phyloP scores from a whole-genome alignment of 345 rosid species.

The Gynandropsis gynandra region DNA sequence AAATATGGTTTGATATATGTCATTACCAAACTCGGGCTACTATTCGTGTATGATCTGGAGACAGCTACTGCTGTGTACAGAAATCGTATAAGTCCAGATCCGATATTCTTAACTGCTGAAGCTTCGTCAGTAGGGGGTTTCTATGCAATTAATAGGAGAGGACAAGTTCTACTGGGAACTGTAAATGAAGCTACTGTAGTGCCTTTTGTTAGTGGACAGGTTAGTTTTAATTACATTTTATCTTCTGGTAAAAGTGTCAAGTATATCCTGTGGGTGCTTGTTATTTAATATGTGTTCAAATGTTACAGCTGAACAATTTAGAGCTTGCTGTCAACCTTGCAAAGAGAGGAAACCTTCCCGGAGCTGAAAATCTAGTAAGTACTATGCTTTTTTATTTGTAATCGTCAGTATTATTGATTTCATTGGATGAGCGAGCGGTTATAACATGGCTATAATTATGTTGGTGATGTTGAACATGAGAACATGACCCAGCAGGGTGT shows the following conservation, averaged over 20 bases:
- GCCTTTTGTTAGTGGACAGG: slow-evolving; percentile 97
- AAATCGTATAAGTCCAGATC: slow-evolving; percentile 97
- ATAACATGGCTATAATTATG: no score
- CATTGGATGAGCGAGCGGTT: no score
- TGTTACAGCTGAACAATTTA: slow-evolving; percentile 79
- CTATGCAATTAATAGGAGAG: slow-evolving; percentile 89
- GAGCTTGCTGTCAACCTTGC: slow-evolving; percentile 99
- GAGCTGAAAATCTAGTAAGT: slow-evolving; percentile 96
- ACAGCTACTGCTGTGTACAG: slow-evolving; percentile 96
- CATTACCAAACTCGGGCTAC: slow-evolving; percentile 93
- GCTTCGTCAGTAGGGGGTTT: slow-evolving; percentile 88
- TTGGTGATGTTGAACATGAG: no score
- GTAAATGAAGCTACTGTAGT: slow-evolving; percentile 91
- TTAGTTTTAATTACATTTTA: slow-evolving; percentile 29
- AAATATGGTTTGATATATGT: slow-evolving; percentile 84
- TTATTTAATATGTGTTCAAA: slow-evolving; percentile 14
- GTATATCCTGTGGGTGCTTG: not conserved
- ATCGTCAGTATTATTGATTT: no score
- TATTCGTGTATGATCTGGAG: slow-evolving; percentile 97
- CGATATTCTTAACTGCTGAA: slow-evolving; percentile 95
- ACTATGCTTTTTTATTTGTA: not conserved
- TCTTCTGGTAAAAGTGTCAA: slow-evolving; percentile 2
- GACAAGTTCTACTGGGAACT: slow-evolving; percentile 80
- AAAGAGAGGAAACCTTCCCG: slow-evolving; percentile 99
- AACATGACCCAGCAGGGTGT: no score